Evolutionary conservation across 352 stramenopile genomes (phyloP).

Genomic region (Globisporangium echinulatum): DNA sequence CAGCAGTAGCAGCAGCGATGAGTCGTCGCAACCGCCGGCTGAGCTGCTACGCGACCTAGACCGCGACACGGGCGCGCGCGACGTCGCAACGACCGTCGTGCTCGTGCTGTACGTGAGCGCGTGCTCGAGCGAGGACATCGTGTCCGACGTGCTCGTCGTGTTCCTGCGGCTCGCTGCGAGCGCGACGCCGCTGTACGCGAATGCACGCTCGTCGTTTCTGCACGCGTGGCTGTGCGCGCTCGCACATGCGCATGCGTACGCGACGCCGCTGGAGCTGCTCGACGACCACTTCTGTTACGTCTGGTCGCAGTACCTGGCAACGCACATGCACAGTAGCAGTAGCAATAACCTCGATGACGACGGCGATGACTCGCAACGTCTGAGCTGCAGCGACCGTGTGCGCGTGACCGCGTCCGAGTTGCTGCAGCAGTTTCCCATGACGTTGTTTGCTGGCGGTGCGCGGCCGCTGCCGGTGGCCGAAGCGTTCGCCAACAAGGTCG

Average conservation of each 20-base stretch:
- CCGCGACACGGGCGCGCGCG: constrained; percentile 17
- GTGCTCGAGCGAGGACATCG: constrained; percentile 45
- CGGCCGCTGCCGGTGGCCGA: neutral
- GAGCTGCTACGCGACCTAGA: too few relatives aligned
- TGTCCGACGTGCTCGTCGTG: constrained; percentile 46
- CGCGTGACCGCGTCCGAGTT: constrained; percentile 7
- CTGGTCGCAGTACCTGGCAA: constrained; percentile 30
- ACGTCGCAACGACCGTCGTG: constrained; percentile 39
- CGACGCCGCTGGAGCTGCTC: constrained; percentile 29
- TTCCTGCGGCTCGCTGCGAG: constrained; percentile 42
- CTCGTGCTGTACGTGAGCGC: constrained; percentile 60
- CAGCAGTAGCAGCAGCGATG: neutral
- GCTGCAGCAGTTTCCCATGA: constrained; percentile 31
- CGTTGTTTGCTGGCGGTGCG: constrained; percentile 4
- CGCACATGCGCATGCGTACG: constrained; percentile 41
- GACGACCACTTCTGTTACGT: constrained; percentile 63
- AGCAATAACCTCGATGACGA: neutral
- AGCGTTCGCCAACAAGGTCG: constrained; percentile 30
- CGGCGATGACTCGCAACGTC: neutral
- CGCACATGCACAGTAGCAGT: constrained; percentile 1
- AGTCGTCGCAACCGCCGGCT: neutral
- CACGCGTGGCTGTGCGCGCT: constrained; percentile 43
- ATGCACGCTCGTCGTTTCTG: constrained; percentile 24
- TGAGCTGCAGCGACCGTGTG: neutral
- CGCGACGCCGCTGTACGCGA: constrained; percentile 27